phyloP scores from a whole-genome alignment of 2,329 filamentous ascomycete species.

The Cordyceps sp. region DNA sequence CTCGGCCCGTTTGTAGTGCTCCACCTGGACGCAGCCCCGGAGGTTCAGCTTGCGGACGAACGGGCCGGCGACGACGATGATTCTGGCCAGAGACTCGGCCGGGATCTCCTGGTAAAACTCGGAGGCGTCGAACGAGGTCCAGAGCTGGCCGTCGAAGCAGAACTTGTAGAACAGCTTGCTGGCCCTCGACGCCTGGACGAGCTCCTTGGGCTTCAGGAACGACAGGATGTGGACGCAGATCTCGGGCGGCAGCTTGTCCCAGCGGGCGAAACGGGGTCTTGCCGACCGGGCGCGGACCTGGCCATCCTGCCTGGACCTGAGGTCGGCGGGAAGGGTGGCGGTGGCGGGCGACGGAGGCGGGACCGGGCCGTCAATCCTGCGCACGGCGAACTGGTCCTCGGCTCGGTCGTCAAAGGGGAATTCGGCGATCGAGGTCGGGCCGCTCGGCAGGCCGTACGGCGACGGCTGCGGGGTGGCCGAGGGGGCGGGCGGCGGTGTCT shows the following conservation, averaged over 20 bases:
- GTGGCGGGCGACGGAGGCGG: constrained; percentile 25
- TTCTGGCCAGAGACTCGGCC: constrained; percentile 64
- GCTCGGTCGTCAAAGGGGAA: constrained; percentile 20
- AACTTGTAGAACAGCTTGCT: constrained; percentile 64
- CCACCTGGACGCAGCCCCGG: constrained; percentile 76
- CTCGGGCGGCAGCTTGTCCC: constrained; percentile 69
- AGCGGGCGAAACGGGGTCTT: constrained; percentile 45
- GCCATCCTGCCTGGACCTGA: constrained; percentile 25
- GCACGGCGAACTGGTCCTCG: constrained; percentile 34
- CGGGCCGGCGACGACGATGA: constrained; percentile 71
- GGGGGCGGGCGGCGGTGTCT: constrained; percentile 10
- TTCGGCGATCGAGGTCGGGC: constrained; percentile 22
- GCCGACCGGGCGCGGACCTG: constrained; percentile 6
- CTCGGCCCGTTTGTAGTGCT: constrained; percentile 62
- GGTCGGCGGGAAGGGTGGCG: constrained; percentile 45
- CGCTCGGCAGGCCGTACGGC: constrained; percentile 12
- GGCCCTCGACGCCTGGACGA: constrained; percentile 62
- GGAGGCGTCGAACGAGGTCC: constrained; percentile 70
- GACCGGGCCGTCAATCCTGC: constrained; percentile 35
- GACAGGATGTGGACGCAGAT: constrained; percentile 63
- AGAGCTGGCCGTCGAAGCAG: constrained; percentile 91
- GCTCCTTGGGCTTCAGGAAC: constrained; percentile 62
- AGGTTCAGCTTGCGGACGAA: constrained; percentile 87
- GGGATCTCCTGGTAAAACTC: constrained; percentile 82
- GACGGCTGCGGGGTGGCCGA: constrained; percentile 21